Conservation (phyloP, 2,329 filamentous ascomycete species). For the Aureobasidium uvarum region DNA sequence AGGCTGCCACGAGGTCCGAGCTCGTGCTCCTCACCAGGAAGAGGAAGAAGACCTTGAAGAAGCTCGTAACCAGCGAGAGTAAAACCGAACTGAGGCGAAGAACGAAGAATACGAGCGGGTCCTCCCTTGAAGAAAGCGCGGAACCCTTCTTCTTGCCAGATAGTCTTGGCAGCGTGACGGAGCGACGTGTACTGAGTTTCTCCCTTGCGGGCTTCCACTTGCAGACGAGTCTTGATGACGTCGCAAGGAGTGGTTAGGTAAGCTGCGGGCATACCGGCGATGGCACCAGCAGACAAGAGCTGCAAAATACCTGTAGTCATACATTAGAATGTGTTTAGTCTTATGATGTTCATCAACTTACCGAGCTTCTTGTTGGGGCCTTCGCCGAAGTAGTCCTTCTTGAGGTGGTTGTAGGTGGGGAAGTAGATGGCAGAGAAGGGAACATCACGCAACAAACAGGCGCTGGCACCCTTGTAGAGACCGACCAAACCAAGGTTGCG, state of each 20-base stretch:
- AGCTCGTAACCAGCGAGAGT: conserved; percentile 95
- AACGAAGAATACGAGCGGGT: conserved; percentile 89
- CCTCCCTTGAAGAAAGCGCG: conserved; percentile 98
- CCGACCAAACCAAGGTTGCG: conserved; percentile 90
- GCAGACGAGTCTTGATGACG: conserved; percentile 97
- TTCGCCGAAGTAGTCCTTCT: conserved; percentile 92
- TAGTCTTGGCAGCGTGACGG: conserved; percentile 77
- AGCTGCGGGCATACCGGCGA: conserved; percentile 58
- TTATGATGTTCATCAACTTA: conserved; percentile 3
- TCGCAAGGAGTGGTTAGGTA: conserved; percentile 98
- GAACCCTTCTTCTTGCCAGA: conserved; percentile 89
- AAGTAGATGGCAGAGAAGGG: conserved; percentile 99
- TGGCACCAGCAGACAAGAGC: conserved; percentile 89
- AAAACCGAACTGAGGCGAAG: conserved; percentile 96
- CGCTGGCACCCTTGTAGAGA: conserved; percentile 93
- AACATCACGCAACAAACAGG: conserved; percentile 91
- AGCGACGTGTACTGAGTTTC: conserved; percentile 85
- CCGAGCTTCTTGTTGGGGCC: conserved; percentile 78
- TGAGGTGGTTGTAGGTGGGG: conserved; percentile 92
- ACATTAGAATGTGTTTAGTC: background rate
- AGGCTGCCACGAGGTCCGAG: conserved; percentile 54
- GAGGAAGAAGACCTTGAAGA: conserved; percentile 74
- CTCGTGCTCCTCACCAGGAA: conserved; percentile 64
- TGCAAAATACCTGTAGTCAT: conserved; percentile 64
- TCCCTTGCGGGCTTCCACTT: conserved; percentile 96